Percentiles rank a stretch among this genome's conserved stretches.
These are phyloP conservation scores for Saccharata proteae DNA, from an alignment of 2,329 filamentous ascomycete species.

Conservation along the genomic window DNA sequence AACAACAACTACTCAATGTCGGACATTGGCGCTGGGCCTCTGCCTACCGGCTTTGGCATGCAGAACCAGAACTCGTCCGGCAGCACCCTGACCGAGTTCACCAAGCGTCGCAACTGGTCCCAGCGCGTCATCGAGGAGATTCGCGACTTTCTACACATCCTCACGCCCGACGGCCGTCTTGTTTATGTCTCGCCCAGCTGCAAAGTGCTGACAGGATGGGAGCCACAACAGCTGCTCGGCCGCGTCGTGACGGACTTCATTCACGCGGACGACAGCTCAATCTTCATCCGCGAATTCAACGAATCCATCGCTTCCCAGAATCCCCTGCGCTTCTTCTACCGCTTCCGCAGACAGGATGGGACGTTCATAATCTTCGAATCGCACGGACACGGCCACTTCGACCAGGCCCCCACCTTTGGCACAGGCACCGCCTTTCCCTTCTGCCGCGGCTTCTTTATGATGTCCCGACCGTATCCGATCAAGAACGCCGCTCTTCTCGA, in stretches of 20 bases:
- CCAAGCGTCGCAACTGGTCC: conserved; percentile 65
- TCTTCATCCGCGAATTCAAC: conserved; percentile 80
- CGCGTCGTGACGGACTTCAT: conserved; percentile 70
- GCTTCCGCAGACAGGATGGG: conserved; percentile 64
- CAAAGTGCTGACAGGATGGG: conserved; percentile 62
- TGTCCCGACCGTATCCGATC: conserved; percentile 79
- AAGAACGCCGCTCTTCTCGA: conserved; percentile 77
- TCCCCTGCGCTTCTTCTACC: conserved; percentile 72
- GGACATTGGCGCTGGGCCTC: conserved; percentile 41
- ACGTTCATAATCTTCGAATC: conserved; percentile 74
- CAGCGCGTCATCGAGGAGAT: conserved; percentile 82
- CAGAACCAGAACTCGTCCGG: conserved; percentile 29
- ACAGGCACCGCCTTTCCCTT: conserved; percentile 43
- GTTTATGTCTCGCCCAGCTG: conserved; percentile 77
- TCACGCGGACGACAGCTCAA: conserved; percentile 71
- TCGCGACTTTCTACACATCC: conserved; percentile 76
- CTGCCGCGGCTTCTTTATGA: conserved; percentile 87
- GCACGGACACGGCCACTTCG: conserved; percentile 84
- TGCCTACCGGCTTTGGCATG: conserved; percentile 42
- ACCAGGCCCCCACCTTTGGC: conserved; percentile 50
- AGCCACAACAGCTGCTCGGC: conserved; percentile 56
- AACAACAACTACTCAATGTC: conserved; percentile 17
- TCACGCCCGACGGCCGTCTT: conserved; percentile 73
- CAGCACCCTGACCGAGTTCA: conserved; percentile 53
- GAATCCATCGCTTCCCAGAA: conserved; percentile 77